These are phyloP conservation scores for Glycine soja DNA, from an alignment of 306 rosid genomes.

Conservation along the genomic window DNA sequence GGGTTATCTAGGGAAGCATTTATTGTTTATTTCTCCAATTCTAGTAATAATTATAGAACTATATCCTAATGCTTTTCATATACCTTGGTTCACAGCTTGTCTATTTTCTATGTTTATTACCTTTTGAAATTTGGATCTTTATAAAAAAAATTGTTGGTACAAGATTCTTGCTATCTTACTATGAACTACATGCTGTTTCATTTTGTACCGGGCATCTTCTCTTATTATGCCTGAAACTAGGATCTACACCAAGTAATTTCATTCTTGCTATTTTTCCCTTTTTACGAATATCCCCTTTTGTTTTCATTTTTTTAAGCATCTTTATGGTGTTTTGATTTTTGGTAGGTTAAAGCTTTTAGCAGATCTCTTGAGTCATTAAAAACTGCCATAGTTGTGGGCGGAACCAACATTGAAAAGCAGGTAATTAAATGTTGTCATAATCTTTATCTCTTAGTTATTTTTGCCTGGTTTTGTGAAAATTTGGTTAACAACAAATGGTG, in stretches of 20 bases:
- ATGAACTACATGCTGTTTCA: conserved; percentile 21
- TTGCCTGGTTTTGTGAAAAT: conserved; percentile 21
- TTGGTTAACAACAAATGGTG: conserved; percentile 10
- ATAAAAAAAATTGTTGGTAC: too few species aligned
- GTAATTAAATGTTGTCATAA: conserved; percentile 52
- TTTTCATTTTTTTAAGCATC: conserved; percentile 35
- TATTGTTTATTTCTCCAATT: conserved; percentile 27
- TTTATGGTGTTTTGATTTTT: conserved; percentile 40
- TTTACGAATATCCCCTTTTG: background rate
- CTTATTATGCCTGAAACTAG: conserved; percentile 3
- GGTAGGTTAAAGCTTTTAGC: conserved; percentile 90
- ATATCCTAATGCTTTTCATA: background rate
- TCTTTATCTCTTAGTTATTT: background rate
- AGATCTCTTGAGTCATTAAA: conserved; percentile 74
- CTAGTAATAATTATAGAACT: conserved; percentile 23
- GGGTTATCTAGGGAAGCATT: background rate
- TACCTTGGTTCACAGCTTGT: background rate
- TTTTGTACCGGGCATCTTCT: conserved; percentile 9
- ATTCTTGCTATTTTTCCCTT: conserved; percentile 7
- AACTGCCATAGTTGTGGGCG: conserved; percentile 91
- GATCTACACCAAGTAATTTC: conserved; percentile 5
- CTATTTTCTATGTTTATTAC: background rate
- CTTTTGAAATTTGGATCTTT: too few species aligned
- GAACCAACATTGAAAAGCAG: conserved; percentile 85
- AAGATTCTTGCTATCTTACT: background rate